A percentile compares a stretch with the other conserved stretches of the same genome.
Conservation (phyloP, 2,329 filamentous ascomycete species). For the Colletotrichum kahawae region DNA sequence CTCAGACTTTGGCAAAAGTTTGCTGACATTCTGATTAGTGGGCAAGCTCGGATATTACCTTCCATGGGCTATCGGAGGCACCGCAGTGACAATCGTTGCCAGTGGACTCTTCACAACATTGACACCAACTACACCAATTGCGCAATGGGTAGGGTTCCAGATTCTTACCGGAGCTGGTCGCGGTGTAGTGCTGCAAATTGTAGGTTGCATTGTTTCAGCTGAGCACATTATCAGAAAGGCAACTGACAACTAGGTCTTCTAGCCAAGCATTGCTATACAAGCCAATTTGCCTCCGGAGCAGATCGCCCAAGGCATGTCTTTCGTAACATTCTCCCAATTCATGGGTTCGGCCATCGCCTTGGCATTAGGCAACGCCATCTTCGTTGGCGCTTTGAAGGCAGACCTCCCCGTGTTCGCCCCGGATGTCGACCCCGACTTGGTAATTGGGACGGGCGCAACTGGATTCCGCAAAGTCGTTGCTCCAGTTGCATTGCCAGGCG, state of each 20-base stretch:
- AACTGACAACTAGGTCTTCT: background rate
- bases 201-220: conserved; percentile 32
- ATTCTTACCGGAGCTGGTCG: conserved; percentile 21
- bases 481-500: conserved; percentile 32
- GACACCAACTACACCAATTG: conserved; percentile 3
- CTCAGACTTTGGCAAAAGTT: background rate
- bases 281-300: conserved; percentile 25
- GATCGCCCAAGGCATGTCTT: conserved; percentile 28
- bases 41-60: conserved; percentile 21
- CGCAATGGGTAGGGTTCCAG: conserved; percentile 23
- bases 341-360: conserved; percentile 29
- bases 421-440: conserved; percentile 27
- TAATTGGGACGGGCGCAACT: conserved; percentile 48
- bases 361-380: conserved; percentile 28
- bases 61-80: conserved; percentile 19
- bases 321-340: conserved; percentile 29
- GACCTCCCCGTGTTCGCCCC: background rate
- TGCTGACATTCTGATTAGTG: conserved; percentile 3
- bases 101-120: conserved; percentile 22
- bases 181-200: conserved; percentile 29
- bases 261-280: conserved; percentile 30
- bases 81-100: conserved; percentile 8
- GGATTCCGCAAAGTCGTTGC: conserved; percentile 38
- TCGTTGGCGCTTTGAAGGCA: conserved; percentile 10
- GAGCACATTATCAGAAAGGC: background rate